These are phyloP conservation scores for Zygosaccharomyces rouxii DNA, from an alignment of 805 yeast species.

Conservation along the genomic window DNA sequence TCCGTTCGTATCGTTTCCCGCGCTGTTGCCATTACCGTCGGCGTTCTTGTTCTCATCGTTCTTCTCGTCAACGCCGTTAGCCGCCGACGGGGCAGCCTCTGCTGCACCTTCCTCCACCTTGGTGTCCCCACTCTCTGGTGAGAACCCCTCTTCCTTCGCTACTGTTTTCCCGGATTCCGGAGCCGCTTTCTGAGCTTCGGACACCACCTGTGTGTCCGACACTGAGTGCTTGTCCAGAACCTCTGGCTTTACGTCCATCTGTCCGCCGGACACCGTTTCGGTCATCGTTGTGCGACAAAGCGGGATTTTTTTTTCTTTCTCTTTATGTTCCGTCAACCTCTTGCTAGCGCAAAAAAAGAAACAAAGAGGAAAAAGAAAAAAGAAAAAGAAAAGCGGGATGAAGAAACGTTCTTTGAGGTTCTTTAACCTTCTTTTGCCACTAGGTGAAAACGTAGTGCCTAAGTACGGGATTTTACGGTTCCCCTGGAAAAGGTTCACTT, in stretches of 20 bases:
- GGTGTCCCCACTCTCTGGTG: conserved; percentile 18
- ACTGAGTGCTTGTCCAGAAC: background rate
- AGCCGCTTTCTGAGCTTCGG: background rate
- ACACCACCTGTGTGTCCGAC: no score
- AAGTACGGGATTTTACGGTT: conserved; percentile 3
- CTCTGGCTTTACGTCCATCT: conserved; percentile 7
- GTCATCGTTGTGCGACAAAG: conserved; percentile 5
- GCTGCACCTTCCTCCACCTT: conserved; percentile 9
- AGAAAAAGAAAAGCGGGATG: background rate
- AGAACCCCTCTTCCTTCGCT: conserved; percentile 19
- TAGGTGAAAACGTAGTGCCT: background rate
- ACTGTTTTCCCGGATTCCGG: conserved; percentile 17
- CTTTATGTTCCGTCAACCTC: background rate
- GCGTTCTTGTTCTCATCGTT: conserved; percentile 5
- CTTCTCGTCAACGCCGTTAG: conserved; percentile 12
- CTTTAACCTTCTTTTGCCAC: conserved; percentile 6
- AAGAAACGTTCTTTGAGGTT: conserved; percentile 7
- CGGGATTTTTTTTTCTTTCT: conserved; percentile 1
- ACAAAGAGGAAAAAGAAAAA: background rate
- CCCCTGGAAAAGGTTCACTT: conserved; percentile 8
- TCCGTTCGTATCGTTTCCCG: conserved; percentile 2
- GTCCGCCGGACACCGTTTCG: conserved; percentile 16
- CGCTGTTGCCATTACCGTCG: conserved; percentile 8
- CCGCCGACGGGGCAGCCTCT: conserved; percentile 14
- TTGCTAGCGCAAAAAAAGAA: background rate